A percentile compares a stretch with the other conserved stretches of the same genome.
Evolutionary conservation across 495 filamentous ascomycete species (phyloP).

Genomic region (Talaromyces wortmannii): DNA sequence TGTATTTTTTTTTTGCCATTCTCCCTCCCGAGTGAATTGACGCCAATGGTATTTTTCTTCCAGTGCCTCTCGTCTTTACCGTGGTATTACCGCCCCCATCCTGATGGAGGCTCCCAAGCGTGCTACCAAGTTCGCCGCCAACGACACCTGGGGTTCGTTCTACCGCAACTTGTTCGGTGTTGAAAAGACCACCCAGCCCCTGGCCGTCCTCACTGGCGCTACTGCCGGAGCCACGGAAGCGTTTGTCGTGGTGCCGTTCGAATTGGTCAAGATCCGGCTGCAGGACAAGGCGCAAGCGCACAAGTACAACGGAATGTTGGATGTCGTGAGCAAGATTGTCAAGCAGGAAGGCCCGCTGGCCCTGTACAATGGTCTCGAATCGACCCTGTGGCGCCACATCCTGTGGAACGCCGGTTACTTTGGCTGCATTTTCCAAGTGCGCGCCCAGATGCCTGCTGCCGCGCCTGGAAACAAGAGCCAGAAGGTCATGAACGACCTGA

Average conservation of each 20-base stretch:
- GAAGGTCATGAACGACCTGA: slow-evolving; percentile 78
- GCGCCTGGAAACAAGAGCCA: slow-evolving; percentile 63
- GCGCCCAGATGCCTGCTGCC: slow-evolving; percentile 67
- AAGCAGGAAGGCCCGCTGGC: slow-evolving; percentile 77
- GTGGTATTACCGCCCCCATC: slow-evolving; percentile 92
- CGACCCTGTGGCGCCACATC: slow-evolving; percentile 93
- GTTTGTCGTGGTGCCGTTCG: slow-evolving; percentile 92
- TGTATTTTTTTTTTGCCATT: slow-evolving; percentile 8
- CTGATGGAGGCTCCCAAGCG: slow-evolving; percentile 98
- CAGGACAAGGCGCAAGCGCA: slow-evolving; percentile 92
- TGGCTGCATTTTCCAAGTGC: slow-evolving; percentile 95
- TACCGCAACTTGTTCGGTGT: slow-evolving; percentile 79
- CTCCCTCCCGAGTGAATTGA: slow-evolving; percentile 7
- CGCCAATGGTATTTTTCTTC: neutral
- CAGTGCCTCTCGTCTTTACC: slow-evolving; percentile 84
- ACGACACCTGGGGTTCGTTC: slow-evolving; percentile 93
- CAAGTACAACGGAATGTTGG: slow-evolving; percentile 91
- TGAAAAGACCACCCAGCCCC: slow-evolving; percentile 78
- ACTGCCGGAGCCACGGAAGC: slow-evolving; percentile 93
- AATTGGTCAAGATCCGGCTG: slow-evolving; percentile 92
- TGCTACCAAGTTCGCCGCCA: slow-evolving; percentile 97
- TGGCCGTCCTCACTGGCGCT: slow-evolving; percentile 88
- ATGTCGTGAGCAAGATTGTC: slow-evolving; percentile 81
- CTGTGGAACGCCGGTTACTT: slow-evolving; percentile 98
- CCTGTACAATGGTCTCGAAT: slow-evolving; percentile 94